Percentiles rank a stretch among this genome's conserved stretches.
Evolutionary conservation across 1,284 basidiomycete species (phyloP).

Genomic region (Cryptococcus wingfieldii): DNA sequence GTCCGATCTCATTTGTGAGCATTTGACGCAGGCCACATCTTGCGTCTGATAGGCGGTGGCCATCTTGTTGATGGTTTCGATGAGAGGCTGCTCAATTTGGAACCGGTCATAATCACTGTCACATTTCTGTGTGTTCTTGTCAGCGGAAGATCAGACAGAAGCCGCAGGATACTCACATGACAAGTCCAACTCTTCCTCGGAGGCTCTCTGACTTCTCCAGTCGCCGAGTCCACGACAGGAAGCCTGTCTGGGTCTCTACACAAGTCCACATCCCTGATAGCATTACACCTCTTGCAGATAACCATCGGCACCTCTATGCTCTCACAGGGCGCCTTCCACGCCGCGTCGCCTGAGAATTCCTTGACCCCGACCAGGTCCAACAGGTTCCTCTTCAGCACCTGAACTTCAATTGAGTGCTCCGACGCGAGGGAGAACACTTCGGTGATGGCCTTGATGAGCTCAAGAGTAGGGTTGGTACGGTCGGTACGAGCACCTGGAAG

Average conservation of each 20-base stretch:
- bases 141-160: neutral
- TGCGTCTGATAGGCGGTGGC: slow-evolving; percentile 80
- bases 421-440: slow-evolving; percentile 73
- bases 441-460: slow-evolving; percentile 85
- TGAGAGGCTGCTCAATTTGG: slow-evolving; percentile 78
- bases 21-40: slow-evolving; percentile 74
- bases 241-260: slow-evolving; percentile 87
- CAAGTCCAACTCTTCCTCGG: slow-evolving; percentile 49
- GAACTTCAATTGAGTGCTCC: slow-evolving; percentile 78
- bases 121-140: slow-evolving; percentile 54
- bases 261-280: slow-evolving; percentile 86
- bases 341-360: slow-evolving; percentile 79
- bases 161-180: slow-evolving; percentile 29
- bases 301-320: slow-evolving; percentile 81
- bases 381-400: slow-evolving; percentile 80
- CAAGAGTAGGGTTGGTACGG: slow-evolving; percentile 70
- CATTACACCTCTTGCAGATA: slow-evolving; percentile 85
- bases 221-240: slow-evolving; percentile 49
- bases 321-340: slow-evolving; percentile 89
- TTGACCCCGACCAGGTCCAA: slow-evolving; percentile 83
- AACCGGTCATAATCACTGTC: slow-evolving; percentile 81
- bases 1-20: slow-evolving; percentile 80
- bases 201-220: slow-evolving; percentile 42
- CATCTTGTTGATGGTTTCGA: slow-evolving; percentile 68
- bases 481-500: slow-evolving; percentile 81